Conservation (phyloP, 257 asterid genomes). For the Fraxinus excelsior region DNA sequence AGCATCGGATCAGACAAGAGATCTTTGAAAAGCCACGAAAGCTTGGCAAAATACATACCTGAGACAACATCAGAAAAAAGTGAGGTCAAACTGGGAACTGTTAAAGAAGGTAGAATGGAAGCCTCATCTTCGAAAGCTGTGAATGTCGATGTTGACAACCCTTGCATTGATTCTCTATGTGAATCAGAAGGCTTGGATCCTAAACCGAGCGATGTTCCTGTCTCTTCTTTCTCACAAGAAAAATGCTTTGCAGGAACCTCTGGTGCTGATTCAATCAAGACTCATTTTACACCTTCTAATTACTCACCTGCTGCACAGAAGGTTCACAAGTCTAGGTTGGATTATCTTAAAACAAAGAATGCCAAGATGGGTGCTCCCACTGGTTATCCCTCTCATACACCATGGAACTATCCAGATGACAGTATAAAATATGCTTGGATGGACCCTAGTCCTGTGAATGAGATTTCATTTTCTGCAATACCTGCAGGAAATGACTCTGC, state of each 20-base stretch:
- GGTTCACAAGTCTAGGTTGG: not conserved
- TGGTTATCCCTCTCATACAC: conserved; percentile 15
- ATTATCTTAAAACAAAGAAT: conserved; percentile 8
- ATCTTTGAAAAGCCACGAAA: conserved; percentile 9
- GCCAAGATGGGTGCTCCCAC: conserved; percentile 17
- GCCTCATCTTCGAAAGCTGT: conserved; percentile 25
- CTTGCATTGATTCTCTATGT: not conserved
- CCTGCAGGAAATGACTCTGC: conserved; percentile 26
- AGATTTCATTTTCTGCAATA: conserved; percentile 53
- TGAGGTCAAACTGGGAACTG: conserved; percentile 21
- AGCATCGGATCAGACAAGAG: conserved; percentile 8
- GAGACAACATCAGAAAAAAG: conserved; percentile 2
- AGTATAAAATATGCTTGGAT: conserved; percentile 19
- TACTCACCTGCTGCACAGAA: conserved; percentile 14
- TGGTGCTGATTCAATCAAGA: conserved; percentile 12
- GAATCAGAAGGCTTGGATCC: conserved; percentile 13
- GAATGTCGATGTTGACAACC: not conserved
- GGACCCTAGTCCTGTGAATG: conserved; percentile 20
- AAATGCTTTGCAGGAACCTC: not conserved
- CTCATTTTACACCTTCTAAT: not conserved
- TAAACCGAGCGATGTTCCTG: conserved; percentile 7
- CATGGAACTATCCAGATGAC: conserved; percentile 10
- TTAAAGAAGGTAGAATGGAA: conserved; percentile 14
- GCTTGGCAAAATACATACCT: conserved; percentile 12
- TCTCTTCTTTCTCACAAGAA: not conserved